Evolutionary conservation across 2,329 filamentous ascomycete genomes (phyloP).

Genomic region (Cadophora sp.): DNA sequence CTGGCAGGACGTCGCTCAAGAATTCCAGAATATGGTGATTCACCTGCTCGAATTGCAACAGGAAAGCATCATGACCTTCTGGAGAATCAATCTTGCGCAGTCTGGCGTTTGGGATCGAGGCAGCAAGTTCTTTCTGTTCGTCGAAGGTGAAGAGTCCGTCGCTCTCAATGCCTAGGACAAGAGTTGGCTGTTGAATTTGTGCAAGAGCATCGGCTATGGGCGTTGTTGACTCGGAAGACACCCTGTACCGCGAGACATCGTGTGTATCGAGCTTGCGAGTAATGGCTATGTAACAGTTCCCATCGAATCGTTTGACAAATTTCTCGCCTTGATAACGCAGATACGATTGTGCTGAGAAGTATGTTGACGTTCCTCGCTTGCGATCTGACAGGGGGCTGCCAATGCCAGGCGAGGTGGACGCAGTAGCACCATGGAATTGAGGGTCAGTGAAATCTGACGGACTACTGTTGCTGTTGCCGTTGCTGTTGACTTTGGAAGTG

Average conservation of each 20-base stretch:
- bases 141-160: slow-evolving; percentile 97
- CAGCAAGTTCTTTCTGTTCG: slow-evolving; percentile 91
- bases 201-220: slow-evolving; percentile 75
- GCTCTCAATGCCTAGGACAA: slow-evolving; percentile 93
- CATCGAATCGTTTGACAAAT: slow-evolving; percentile 96
- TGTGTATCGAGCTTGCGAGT: slow-evolving; percentile 98
- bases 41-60: slow-evolving; percentile 97
- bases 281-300: slow-evolving; percentile 99
- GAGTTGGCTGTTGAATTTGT: slow-evolving; percentile 84
- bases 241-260: slow-evolving; percentile 83
- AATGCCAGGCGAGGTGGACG: slow-evolving; percentile 52
- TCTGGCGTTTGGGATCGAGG: slow-evolving; percentile 76
- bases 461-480: slow-evolving; percentile 37
- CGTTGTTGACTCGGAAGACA: slow-evolving; percentile 47
- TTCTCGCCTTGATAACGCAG: slow-evolving; percentile 95
- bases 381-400: slow-evolving; percentile 41
- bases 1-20: slow-evolving; percentile 79
- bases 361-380: slow-evolving; percentile 68
- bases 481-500: slow-evolving; percentile 34
- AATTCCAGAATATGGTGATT: slow-evolving; percentile 88
- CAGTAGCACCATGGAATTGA: slow-evolving; percentile 72
- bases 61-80: slow-evolving; percentile 95
- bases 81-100: slow-evolving; percentile 90
- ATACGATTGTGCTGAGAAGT: slow-evolving; percentile 98
- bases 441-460: slow-evolving; percentile 61